Evolutionary conservation across 371 early-diverging fungal genomes (phyloP).

Genomic region (Mucor irregularis): DNA sequence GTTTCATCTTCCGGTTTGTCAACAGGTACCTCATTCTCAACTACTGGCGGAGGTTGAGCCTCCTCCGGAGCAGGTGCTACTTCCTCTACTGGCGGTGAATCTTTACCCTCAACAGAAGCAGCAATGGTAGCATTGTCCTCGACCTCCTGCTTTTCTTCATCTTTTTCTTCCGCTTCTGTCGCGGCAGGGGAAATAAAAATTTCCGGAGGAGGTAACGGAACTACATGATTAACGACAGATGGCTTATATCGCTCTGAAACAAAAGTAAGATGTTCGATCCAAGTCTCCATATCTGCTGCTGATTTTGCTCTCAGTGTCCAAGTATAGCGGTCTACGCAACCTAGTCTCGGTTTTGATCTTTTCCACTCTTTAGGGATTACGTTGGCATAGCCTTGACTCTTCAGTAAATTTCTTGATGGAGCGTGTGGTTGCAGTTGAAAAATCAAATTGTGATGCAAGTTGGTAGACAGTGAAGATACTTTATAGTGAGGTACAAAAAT

Average conservation of each 20-base stretch:
- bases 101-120: background rate
- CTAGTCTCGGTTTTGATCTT: conserved; percentile 12
- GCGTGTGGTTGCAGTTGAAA: conserved; percentile 39
- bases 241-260: conserved; percentile 16
- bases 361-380: conserved; percentile 15
- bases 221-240: background rate
- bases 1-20: background rate
- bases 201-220: background rate
- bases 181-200: background rate
- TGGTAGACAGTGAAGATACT: conserved; percentile 38
- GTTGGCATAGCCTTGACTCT: background rate
- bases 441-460: conserved; percentile 41
- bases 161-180: background rate
- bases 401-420: conserved; percentile 13
- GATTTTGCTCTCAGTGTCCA: conserved; percentile 43
- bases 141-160: background rate
- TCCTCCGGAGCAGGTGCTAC: background rate
- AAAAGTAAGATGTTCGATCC: conserved; percentile 32
- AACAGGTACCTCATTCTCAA: background rate
- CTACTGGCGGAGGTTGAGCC: background rate
- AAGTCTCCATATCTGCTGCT: conserved; percentile 37
- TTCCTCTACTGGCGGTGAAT: too few relatives aligned
- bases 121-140: background rate
- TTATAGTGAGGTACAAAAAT: conserved; percentile 43
- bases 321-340: conserved; percentile 9